Evolutionary conservation across 148 eudicot species (phyloP).

Genomic region (Diospyros lotus): DNA sequence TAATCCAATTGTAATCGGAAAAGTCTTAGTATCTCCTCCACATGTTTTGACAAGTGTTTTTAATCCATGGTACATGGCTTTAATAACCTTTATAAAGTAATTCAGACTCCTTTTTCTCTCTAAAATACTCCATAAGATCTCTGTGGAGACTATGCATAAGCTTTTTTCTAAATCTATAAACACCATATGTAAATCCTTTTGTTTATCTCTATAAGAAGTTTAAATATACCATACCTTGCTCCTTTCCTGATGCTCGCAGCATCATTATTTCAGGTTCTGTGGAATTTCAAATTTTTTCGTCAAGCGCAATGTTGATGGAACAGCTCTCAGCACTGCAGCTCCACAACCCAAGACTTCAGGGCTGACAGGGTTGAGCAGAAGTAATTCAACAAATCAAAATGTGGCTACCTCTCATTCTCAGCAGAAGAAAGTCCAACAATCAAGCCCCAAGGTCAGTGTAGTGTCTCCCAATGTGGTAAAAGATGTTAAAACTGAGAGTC

Average conservation of each 20-base stretch:
- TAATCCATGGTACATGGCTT: too few relatives aligned
- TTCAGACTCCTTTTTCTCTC: too few relatives aligned
- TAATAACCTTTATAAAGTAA: too few relatives aligned
- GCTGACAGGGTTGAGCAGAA: constrained; percentile 28
- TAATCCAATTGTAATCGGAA: too few relatives aligned
- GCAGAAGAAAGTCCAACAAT: constrained; percentile 42
- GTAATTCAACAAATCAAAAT: constrained; percentile 28
- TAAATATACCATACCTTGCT: too few relatives aligned
- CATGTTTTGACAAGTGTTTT: too few relatives aligned
- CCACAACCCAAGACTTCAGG: constrained; percentile 37
- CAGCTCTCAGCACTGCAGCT: constrained; percentile 26
- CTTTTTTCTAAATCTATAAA: too few relatives aligned
- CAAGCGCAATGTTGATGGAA: constrained; percentile 53
- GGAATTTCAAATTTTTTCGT: constrained; percentile 77
- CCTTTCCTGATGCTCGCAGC: constrained; percentile 1
- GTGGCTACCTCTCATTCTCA: constrained; percentile 37
- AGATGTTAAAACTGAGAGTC: constrained; percentile 38
- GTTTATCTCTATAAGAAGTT: too few relatives aligned
- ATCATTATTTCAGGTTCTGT: constrained; percentile 56
- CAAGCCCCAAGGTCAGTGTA: constrained; percentile 39
- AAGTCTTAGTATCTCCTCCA: too few relatives aligned
- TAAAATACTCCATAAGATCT: too few relatives aligned
- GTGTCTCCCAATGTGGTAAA: constrained; percentile 26
- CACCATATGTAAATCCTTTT: too few relatives aligned
- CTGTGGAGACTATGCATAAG: too few relatives aligned